Conservation (phyloP, 129 eudicot species). For the Gnaphalium uliginosum region DNA sequence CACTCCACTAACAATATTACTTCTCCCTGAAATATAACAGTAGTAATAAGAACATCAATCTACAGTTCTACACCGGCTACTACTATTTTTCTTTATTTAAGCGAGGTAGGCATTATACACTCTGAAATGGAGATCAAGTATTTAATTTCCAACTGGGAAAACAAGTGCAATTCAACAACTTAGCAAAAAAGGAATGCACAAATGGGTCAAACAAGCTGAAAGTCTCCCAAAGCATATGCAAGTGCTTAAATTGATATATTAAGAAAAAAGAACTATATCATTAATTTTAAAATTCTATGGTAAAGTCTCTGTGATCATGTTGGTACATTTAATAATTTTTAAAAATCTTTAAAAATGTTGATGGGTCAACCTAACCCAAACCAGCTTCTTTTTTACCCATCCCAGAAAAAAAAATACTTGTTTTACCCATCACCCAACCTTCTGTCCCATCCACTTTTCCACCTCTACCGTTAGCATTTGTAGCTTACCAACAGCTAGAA, state of each 20-base stretch:
- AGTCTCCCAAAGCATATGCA: background rate
- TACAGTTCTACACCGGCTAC: background rate
- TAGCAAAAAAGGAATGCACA: background rate
- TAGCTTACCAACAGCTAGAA: slow-evolving; percentile 82
- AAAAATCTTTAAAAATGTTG: background rate
- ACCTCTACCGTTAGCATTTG: slow-evolving; percentile 1
- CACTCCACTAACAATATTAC: slow-evolving; percentile 77
- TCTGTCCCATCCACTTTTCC: background rate
- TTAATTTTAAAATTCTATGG: background rate
- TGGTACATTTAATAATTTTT: background rate
- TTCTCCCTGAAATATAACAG: slow-evolving; percentile 51
- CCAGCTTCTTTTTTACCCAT: background rate
- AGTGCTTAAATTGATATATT: background rate
- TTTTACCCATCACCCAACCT: background rate
- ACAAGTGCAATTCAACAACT: background rate
- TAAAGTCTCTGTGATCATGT: background rate
- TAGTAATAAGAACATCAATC: background rate
- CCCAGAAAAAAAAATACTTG: background rate
- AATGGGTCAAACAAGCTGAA: background rate
- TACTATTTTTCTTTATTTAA: background rate
- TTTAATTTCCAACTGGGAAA: background rate
- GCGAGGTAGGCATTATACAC: background rate
- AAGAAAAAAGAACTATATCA: background rate
- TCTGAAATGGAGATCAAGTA: background rate
- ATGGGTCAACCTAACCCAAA: background rate